phyloP scores from a whole-genome alignment of 495 filamentous ascomycete genomes.

The Tuber umbilicatum region DNA sequence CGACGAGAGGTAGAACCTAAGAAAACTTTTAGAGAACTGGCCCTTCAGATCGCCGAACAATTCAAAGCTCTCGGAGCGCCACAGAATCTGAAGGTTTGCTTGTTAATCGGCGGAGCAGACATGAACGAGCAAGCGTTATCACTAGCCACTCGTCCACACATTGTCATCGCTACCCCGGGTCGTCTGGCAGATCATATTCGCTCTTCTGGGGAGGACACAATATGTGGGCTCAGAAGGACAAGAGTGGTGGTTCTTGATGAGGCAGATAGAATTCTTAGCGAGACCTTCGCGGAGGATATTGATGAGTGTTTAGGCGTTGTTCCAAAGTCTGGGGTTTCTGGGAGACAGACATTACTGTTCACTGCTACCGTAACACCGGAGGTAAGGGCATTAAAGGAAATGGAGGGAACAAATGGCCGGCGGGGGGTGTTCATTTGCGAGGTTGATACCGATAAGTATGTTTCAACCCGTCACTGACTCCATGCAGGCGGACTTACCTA shows the following conservation, averaged over 20 bases:
- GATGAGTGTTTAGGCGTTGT: slow-evolving; percentile 76
- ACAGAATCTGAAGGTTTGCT: slow-evolving; percentile 72
- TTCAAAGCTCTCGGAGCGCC: slow-evolving; percentile 82
- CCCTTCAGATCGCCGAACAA: slow-evolving; percentile 92
- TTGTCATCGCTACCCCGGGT: slow-evolving; percentile 92
- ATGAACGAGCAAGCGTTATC: slow-evolving; percentile 84
- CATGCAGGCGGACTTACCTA: not conserved
- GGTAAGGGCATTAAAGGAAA: slow-evolving; percentile 71
- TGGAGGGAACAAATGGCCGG: slow-evolving; percentile 59
- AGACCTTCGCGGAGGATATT: slow-evolving; percentile 53
- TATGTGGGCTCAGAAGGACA: slow-evolving; percentile 66
- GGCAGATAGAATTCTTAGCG: slow-evolving; percentile 73
- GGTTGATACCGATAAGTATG: slow-evolving; percentile 61
- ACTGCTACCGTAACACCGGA: slow-evolving; percentile 94
- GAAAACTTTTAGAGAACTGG: slow-evolving; percentile 61
- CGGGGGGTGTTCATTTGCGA: slow-evolving; percentile 82
- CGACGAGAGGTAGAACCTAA: not conserved
- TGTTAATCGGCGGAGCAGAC: slow-evolving; percentile 86
- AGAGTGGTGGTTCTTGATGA: slow-evolving; percentile 91
- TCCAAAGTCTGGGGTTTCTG: slow-evolving; percentile 52
- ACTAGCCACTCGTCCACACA: slow-evolving; percentile 71
- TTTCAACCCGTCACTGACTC: not conserved
- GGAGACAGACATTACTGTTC: slow-evolving; percentile 89
- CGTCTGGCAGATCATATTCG: slow-evolving; percentile 89
- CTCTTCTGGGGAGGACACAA: slow-evolving; percentile 81